Evolutionary conservation across 192 early-diverging fungal genomes (phyloP).

Genomic region (Polychytrium aggregatum): DNA sequence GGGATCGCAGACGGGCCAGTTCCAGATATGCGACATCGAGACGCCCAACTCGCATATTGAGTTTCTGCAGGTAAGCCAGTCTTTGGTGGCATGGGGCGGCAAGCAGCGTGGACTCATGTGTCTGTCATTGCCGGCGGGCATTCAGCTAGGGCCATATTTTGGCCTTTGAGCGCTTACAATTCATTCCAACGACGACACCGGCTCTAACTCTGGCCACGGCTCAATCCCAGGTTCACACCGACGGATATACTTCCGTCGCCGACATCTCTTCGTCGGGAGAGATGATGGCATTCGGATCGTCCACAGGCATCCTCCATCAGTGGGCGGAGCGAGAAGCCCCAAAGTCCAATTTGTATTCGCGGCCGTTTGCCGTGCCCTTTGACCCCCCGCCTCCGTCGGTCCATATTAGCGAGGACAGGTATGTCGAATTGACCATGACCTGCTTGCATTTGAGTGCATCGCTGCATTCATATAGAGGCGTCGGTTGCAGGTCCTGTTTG

Average conservation of each 20-base stretch:
- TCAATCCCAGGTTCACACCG: no score
- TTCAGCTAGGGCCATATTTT: background rate
- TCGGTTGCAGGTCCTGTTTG: no score
- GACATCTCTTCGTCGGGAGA: conserved; percentile 72
- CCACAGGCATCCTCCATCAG: conserved; percentile 61
- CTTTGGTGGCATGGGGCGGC: no score
- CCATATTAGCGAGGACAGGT: conserved; percentile 43
- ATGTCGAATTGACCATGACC: background rate
- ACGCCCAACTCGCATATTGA: conserved; percentile 13
- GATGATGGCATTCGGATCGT: conserved; percentile 65
- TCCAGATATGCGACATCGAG: conserved; percentile 56
- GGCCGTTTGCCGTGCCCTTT: conserved; percentile 38
- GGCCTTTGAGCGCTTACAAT: no score
- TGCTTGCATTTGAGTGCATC: background rate
- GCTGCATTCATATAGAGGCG: background rate
- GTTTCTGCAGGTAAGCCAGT: conserved; percentile 20
- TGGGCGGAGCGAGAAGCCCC: conserved; percentile 62
- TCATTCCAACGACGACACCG: no score
- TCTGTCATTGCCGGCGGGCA: no score
- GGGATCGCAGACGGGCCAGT: conserved; percentile 54
- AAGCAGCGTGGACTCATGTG: no score
- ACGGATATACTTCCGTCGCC: conserved; percentile 54
- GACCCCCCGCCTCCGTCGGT: conserved; percentile 30
- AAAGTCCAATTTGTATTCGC: conserved; percentile 53
- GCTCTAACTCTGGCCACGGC: no score